Evolutionary conservation across 768 basidiomycete genomes (phyloP), one percentile per base, ranked within the genome.

Genomic region (Boletus fagicola): DNA sequence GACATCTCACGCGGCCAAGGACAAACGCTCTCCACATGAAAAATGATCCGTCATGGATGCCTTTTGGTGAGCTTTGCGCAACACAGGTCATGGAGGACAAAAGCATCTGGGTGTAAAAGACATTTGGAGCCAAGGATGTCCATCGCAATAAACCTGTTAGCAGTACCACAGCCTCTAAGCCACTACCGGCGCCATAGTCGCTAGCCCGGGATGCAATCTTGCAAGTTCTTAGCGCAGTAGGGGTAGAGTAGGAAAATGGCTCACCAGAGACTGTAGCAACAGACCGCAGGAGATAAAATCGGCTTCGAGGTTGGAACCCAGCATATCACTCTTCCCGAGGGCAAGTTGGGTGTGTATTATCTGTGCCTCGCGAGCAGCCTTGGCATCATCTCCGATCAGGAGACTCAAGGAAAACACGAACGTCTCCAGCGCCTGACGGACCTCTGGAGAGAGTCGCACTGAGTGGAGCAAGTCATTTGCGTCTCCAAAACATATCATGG

Each of bases 21-120:
- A 89, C 77, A 65, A 91, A 92, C 20, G 84, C 78, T 61, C 81
- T 82, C 90, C 89, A 92, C 33, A 90, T 64, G 38, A 72, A 73
- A 45, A 69, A 60, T 52, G 73, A 56, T 64, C 70, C 60, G 62
- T 74, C 60, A 53, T 70, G 59, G 48, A 67, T 59, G 5, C 65
- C 66, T 53, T 54, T 74, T 2, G 75, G 65, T 15, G 72, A 64
- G 50, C 72, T 80, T 66, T 88, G 84, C 2, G 82, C 77, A 22
- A 91, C 73, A 62, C 83, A 87, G 8, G 79, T 80, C 58, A 88
- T 73, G 4, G 86, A 83, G 4, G 87, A 78, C 20, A 85, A 73
- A 30, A 91, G 73, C 45, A 90, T 68, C 62, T 90, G 90, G 0
- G 83, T 85, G 58, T 85, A 87, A 66, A 87, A 90, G 22, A 80